phyloP scores from a whole-genome alignment of 441 rosid genomes.

The Biscutella laevigata region DNA sequence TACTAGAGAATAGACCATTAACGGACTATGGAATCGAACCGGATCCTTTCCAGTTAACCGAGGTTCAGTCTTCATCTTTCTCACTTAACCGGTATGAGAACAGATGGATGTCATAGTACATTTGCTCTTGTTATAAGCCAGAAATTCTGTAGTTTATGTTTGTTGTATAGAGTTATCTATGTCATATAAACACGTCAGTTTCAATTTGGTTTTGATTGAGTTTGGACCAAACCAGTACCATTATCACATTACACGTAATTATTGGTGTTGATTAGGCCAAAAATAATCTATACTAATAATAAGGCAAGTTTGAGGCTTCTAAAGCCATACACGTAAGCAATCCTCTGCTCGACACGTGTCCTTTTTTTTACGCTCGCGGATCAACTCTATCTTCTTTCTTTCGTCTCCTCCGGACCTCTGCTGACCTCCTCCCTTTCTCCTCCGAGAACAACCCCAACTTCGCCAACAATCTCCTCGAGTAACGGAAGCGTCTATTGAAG shows the following conservation, averaged over 20 bases:
- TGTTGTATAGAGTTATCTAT: conserved; percentile 8
- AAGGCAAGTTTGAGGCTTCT: too few species aligned
- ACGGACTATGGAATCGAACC: conserved; percentile 85
- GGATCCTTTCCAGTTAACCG: conserved; percentile 55
- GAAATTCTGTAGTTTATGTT: neutral
- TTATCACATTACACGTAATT: conserved; percentile 3
- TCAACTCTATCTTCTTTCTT: too few species aligned
- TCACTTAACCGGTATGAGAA: conserved; percentile 55
- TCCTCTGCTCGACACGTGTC: too few species aligned
- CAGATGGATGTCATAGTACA: conserved; percentile 49
- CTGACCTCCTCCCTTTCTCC: too few species aligned
- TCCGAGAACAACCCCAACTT: too few species aligned
- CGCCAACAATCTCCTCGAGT: too few species aligned
- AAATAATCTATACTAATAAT: too few species aligned
- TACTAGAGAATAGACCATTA: conserved; percentile 67
- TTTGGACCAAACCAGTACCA: neutral
- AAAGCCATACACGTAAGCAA: too few species aligned
- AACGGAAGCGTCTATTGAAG: too few species aligned
- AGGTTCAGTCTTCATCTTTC: conserved; percentile 42
- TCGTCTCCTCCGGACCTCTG: too few species aligned
- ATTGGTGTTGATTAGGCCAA: neutral
- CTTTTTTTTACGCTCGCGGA: too few species aligned
- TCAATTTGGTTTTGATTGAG: conserved; percentile 9
- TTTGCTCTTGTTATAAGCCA: conserved; percentile 13
- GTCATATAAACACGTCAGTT: neutral